These are phyloP conservation scores for Talaromyces verruculosus DNA, from an alignment of 2,329 filamentous ascomycete genomes.

Conservation along the genomic window DNA sequence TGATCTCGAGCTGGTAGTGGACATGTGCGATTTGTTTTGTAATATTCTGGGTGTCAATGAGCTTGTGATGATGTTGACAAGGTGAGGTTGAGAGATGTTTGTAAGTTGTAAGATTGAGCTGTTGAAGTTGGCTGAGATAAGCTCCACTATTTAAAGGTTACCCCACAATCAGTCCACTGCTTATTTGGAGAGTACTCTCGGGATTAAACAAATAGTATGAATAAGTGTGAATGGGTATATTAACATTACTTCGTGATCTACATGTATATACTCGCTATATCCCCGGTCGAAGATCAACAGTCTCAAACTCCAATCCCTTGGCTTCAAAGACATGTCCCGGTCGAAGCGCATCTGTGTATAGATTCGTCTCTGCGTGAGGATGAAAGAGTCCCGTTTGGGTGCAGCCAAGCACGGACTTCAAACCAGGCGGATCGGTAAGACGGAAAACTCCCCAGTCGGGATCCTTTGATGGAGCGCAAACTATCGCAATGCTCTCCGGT, in stretches of 20 bases:
- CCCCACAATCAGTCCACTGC: slow-evolving; percentile 1
- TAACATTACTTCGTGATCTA: slow-evolving; percentile 15
- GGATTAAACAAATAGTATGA: background rate
- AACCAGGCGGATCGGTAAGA: slow-evolving; percentile 86
- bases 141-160: background rate
- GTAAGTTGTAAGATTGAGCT: background rate
- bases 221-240: slow-evolving; percentile 2
- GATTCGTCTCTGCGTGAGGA: slow-evolving; percentile 66
- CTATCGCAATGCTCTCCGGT: slow-evolving; percentile 92
- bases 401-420: slow-evolving; percentile 81
- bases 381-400: slow-evolving; percentile 80
- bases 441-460: slow-evolving; percentile 85
- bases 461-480: slow-evolving; percentile 80
- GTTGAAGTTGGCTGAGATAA: background rate
- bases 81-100: background rate
- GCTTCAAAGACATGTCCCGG: slow-evolving; percentile 72
- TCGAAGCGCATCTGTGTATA: slow-evolving; percentile 73
- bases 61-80: background rate
- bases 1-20: slow-evolving; percentile 20
- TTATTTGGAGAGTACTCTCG: background rate
- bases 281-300: slow-evolving; percentile 59
- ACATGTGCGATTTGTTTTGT: slow-evolving; percentile 16
- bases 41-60: background rate
- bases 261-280: slow-evolving; percentile 3
- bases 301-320: slow-evolving; percentile 64